Evolutionary conservation across 2,329 filamentous ascomycete species (phyloP), one percentile per base, ranked within the genome.

Genomic region (Xylariaceae sp.): DNA sequence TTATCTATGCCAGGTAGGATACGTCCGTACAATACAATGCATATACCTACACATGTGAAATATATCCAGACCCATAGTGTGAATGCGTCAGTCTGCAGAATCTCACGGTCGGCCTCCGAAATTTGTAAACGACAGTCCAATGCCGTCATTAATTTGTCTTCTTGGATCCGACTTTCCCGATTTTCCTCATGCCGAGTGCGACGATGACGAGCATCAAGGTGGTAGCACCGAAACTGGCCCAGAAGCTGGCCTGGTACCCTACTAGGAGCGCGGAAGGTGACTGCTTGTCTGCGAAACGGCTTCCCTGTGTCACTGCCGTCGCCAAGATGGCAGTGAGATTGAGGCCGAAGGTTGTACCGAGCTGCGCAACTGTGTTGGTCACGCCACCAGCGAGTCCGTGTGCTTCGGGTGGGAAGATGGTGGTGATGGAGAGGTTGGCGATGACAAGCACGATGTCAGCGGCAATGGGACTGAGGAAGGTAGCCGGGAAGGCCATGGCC

Each of bases 371-470:
- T 1, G 56, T 58, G 10, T 58, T 55, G 41, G 53, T 53, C 7
- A 58, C 53, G 18, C 49, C 53, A 7, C 56, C 56, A 13, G 40
- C 36, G 6, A 58, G 29, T 1, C 34, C 53, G 26, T 58, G 49
- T 30, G 40, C 53, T 12, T 58, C 19, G 2, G 30, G 8, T 1
- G 56, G 53, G 37, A 58, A 58, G 12, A 53, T 32, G 22, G 50
- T 22, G 18, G 50, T 47, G 22, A 52, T 42, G n/a, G 47, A 36
- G 34, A 52, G 50, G 10, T 47, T 37, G 9, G 83, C 75, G 0
- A 79, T 84, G 60, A 81, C 84, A 0, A 84, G 68, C 0, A 80
- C 76, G 67, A 78, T 74, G 0, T 74, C 1, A 79, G 66, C 0
- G 76, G 76, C 0, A 70, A 72, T 13, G 30, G 30, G 43, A 7